These are phyloP conservation scores for Phanerochaete carnosa DNA, from an alignment of 768 basidiomycete species.

Conservation along the genomic window DNA sequence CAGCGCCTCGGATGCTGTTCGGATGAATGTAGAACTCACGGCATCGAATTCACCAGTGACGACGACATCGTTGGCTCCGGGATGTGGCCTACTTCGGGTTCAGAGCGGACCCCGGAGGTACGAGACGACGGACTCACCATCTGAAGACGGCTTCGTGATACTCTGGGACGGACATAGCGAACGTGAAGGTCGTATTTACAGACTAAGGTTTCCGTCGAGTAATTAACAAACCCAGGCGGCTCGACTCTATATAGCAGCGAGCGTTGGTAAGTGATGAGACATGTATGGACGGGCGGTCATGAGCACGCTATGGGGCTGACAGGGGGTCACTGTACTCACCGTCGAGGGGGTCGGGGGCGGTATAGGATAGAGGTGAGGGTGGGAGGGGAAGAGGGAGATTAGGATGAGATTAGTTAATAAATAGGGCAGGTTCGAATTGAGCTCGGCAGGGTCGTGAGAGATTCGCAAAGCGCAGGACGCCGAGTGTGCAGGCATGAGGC, in stretches of 20 bases:
- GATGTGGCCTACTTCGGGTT: constrained; percentile 48
- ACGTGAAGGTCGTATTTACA: background rate
- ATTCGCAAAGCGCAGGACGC: background rate
- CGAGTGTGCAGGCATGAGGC: background rate
- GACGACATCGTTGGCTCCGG: constrained; percentile 53
- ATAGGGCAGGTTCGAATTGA: constrained; percentile 6
- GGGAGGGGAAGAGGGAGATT: constrained; percentile 5
- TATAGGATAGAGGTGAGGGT: constrained; percentile 9
- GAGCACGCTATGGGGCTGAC: background rate
- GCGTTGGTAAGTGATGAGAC: background rate
- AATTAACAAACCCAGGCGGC: constrained; percentile 10
- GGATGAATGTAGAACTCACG: constrained; percentile 33
- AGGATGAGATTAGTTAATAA: constrained; percentile 2
- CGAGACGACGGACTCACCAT: constrained; percentile 11
- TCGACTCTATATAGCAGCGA: constrained; percentile 4
- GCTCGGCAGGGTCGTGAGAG: constrained; percentile 12
- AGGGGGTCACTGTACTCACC: constrained; percentile 6
- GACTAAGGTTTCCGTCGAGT: background rate
- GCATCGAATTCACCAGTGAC: constrained; percentile 79
- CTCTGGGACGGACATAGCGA: constrained; percentile 21
- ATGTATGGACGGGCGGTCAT: background rate
- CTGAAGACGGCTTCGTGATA: constrained; percentile 21
- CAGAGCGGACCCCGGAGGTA: background rate
- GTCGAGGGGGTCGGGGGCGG: constrained; percentile 14
- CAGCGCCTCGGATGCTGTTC: background rate